A percentile compares a stretch with the other conserved stretches of the same genome.
Evolutionary conservation across 192 early-diverging fungal species (phyloP).

Genomic region (Coemansia sp.): DNA sequence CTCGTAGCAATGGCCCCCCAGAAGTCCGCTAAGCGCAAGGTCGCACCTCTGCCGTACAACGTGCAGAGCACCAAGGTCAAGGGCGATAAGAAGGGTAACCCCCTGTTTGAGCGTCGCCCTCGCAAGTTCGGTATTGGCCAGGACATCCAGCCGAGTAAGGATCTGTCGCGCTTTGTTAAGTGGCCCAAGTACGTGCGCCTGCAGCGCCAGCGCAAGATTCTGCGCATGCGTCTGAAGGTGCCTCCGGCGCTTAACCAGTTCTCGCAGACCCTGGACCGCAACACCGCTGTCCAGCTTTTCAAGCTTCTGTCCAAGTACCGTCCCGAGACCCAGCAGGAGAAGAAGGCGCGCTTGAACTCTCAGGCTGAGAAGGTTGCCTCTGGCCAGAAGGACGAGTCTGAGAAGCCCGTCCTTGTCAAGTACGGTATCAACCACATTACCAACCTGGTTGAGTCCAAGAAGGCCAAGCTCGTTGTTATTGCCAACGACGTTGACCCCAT

Average conservation of each 20-base stretch:
- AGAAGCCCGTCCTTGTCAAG: conserved; percentile 97
- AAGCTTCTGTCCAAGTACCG: conserved; percentile 99
- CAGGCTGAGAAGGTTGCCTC: conserved; percentile 88
- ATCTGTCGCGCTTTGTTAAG: conserved; percentile 96
- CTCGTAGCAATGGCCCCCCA: conserved; percentile 48
- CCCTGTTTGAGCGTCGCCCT: conserved; percentile 91
- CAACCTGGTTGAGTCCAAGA: conserved; percentile 97
- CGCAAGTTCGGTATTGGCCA: conserved; percentile 96
- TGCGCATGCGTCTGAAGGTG: conserved; percentile 98
- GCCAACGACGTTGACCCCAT: conserved; percentile 99
- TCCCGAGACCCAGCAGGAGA: conserved; percentile 96
- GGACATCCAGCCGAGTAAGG: conserved; percentile 93
- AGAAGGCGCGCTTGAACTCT: conserved; percentile 86
- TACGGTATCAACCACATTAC: conserved; percentile 99
- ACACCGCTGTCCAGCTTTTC: conserved; percentile 98
- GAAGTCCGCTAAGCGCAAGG: conserved; percentile 81
- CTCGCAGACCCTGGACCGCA: conserved; percentile 96
- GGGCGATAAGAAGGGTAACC: conserved; percentile 70
- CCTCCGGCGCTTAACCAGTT: conserved; percentile 99
- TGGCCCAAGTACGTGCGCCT: conserved; percentile 99
- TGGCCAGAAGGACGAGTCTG: conserved; percentile 82
- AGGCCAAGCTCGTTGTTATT: conserved; percentile 98
- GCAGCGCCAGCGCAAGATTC: conserved; percentile 97
- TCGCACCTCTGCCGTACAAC: conserved; percentile 84
- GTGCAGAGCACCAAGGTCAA: conserved; percentile 68